These are phyloP conservation scores for Sugiyamaella japonica DNA, from an alignment of 1,139 yeast genomes.

Conservation along the genomic window DNA sequence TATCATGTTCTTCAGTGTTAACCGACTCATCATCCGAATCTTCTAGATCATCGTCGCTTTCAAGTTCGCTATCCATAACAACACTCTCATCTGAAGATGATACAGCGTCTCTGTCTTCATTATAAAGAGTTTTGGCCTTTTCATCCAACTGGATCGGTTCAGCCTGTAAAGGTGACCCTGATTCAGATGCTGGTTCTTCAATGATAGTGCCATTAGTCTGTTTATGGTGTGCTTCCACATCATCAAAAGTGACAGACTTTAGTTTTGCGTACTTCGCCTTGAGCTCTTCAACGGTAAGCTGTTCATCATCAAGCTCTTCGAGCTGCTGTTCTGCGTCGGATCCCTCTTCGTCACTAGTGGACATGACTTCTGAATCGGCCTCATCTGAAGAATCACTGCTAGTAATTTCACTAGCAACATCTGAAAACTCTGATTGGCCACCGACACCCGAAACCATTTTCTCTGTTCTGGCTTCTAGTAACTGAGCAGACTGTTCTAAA, in stretches of 20 bases:
- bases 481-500: conserved; percentile 86
- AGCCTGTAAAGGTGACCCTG: conserved; percentile 13
- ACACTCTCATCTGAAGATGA: conserved; percentile 30
- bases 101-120: conserved; percentile 26
- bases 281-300: conserved; percentile 65
- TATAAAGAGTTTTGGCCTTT: conserved; percentile 30
- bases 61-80: conserved; percentile 31
- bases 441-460: conserved; percentile 36
- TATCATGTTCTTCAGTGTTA: conserved; percentile 23
- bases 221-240: conserved; percentile 28
- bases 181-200: conserved; percentile 12
- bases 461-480: conserved; percentile 79
- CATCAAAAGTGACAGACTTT: conserved; percentile 35
- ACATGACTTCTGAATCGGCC: conserved; percentile 31
- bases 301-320: conserved; percentile 46
- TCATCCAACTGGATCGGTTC: conserved; percentile 32
- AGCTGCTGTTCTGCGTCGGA: conserved; percentile 39
- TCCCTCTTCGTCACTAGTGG: conserved; percentile 30
- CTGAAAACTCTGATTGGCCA: conserved; percentile 27
- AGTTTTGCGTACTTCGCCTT: conserved; percentile 61
- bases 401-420: conserved; percentile 25
- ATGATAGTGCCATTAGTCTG: conserved; percentile 34
- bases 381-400: conserved; percentile 22
- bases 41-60: conserved; percentile 32
- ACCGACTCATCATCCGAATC: conserved; percentile 27